Evolutionary conservation across 345 rosid species (phyloP).

Genomic region (Rhodamnia argentea): DNA sequence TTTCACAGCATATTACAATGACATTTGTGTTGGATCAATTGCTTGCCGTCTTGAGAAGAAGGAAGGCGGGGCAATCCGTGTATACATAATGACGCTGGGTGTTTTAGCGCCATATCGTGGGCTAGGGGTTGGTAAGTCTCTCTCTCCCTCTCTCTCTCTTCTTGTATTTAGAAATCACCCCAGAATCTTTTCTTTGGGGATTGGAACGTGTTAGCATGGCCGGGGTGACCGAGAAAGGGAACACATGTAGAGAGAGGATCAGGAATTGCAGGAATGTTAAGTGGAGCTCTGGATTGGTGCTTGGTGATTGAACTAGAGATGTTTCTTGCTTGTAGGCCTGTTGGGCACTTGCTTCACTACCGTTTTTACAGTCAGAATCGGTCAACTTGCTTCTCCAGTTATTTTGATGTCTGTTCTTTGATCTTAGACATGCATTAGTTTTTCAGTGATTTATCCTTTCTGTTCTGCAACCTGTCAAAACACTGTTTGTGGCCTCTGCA

Average conservation of each 20-base stretch:
- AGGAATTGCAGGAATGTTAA: neutral
- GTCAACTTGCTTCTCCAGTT: neutral
- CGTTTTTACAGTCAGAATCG: neutral
- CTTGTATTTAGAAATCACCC: neutral
- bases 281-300: neutral
- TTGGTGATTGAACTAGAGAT: neutral
- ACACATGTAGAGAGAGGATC: neutral
- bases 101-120: constrained; percentile 97
- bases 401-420: neutral
- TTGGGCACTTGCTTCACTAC: neutral
- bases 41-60: constrained; percentile 95
- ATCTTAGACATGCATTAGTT: neutral
- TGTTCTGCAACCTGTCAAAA: neutral
- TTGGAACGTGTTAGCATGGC: neutral
- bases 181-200: neutral
- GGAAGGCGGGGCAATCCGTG: constrained; percentile 60
- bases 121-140: constrained; percentile 74
- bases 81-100: constrained; percentile 96
- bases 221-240: neutral
- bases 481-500: neutral
- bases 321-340: neutral
- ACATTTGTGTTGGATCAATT: constrained; percentile 91
- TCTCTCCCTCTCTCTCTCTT: neutral
- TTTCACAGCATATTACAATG: constrained; percentile 76
- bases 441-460: neutral